These are phyloP conservation scores for Stemphylium beticola DNA, from an alignment of 2,329 filamentous ascomycete genomes.

Conservation along the genomic window DNA sequence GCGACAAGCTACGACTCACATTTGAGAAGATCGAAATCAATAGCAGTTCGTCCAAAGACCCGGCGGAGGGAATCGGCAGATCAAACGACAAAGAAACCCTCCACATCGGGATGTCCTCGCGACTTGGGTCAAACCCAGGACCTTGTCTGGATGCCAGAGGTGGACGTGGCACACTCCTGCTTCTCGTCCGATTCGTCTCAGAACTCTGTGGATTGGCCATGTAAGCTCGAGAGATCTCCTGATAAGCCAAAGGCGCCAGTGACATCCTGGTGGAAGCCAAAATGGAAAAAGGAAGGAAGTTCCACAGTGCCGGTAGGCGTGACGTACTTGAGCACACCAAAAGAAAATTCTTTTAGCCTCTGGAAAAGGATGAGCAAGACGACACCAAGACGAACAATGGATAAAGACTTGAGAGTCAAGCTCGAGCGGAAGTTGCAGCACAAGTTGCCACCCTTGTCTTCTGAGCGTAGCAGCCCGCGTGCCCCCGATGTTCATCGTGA, in stretches of 20 bases:
- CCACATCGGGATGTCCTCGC: neutral
- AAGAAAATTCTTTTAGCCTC: neutral
- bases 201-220: neutral
- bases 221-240: neutral
- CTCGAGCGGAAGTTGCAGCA: neutral
- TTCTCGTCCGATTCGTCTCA: conserved; percentile 8
- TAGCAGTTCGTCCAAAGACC: no score
- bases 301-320: neutral
- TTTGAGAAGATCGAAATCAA: no score
- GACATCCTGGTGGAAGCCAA: conserved; percentile 1
- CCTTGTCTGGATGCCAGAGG: neutral
- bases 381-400: neutral
- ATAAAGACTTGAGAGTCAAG: neutral
- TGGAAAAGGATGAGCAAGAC: conserved; percentile 2
- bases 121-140: neutral
- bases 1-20: no score
- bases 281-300: neutral
- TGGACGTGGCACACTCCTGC: neutral
- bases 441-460: neutral
- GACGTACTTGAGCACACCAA: neutral
- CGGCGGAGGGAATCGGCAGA: no score
- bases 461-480: neutral
- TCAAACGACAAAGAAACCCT: neutral
- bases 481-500: neutral
- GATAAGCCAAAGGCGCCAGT: neutral